These are phyloP conservation scores for Eucalyptus lansdowneana DNA, from an alignment of 345 rosid species.

Conservation along the genomic window DNA sequence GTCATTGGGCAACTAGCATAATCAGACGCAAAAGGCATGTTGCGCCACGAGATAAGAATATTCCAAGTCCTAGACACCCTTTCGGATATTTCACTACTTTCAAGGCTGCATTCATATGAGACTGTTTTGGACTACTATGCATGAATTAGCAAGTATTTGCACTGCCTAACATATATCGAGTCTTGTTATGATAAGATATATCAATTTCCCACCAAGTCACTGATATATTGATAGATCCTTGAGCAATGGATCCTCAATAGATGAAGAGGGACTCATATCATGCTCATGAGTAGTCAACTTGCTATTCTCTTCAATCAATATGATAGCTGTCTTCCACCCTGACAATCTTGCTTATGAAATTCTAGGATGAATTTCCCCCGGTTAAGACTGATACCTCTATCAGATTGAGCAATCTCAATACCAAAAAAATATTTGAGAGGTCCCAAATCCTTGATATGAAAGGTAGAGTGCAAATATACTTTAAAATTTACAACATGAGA, in stretches of 20 bases:
- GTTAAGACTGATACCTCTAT: no score
- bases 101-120: background rate
- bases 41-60: background rate
- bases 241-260: background rate
- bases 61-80: background rate
- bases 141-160: background rate
- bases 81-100: background rate
- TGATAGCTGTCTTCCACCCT: rapidly evolving
- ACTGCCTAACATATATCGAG: no score
- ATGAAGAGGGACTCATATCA: background rate
- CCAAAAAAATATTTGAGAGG: no score
- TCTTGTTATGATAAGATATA: background rate
- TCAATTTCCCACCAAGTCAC: rapidly evolving
- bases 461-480: no score
- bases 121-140: background rate
- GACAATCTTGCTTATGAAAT: background rate
- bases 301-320: background rate
- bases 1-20: background rate
- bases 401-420: no score
- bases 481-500: no score
- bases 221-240: background rate
- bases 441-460: no score
- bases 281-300: background rate
- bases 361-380: background rate
- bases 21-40: background rate